phyloP scores from a whole-genome alignment of 768 basidiomycete genomes.

The Cystobasidium tubakii region DNA sequence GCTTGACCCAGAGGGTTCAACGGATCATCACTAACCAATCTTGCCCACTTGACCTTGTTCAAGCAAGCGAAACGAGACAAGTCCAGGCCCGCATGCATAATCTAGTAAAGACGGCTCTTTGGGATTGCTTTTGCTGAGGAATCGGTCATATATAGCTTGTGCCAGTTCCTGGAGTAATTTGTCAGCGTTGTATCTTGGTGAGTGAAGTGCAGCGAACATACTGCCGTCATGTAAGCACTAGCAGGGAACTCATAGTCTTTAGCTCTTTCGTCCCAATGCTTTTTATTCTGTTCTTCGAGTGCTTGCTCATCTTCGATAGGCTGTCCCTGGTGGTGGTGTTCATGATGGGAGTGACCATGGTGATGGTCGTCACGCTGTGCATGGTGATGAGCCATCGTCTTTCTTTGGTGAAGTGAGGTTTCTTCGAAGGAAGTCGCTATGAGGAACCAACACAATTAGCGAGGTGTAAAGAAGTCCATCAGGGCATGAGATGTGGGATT shows the following conservation, averaged over 20 bases:
- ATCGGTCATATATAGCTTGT: not conserved
- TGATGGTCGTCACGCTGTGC: not conserved
- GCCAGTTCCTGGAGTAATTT: not conserved
- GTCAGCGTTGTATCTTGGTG: not conserved
- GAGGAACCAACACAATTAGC: too few relatives aligned
- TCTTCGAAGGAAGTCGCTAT: too few relatives aligned
- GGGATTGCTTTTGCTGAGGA: not conserved
- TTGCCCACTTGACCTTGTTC: not conserved
- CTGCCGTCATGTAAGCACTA: not conserved
- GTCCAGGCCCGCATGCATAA: conserved; percentile 2
- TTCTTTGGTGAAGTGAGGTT: too few relatives aligned
- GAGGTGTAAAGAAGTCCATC: not conserved
- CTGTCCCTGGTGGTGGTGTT: not conserved
- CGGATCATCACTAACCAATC: not conserved
- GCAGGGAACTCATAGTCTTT: conserved; percentile 10
- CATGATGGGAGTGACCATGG: not conserved
- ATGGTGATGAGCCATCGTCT: not conserved
- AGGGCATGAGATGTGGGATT: not conserved
- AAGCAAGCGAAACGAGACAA: conserved; percentile 5
- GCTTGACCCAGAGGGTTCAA: not conserved
- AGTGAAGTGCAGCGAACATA: not conserved
- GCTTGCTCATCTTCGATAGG: not conserved
- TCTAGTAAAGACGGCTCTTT: not conserved
- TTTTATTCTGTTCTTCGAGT: not conserved
- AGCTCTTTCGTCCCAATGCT: not conserved